phyloP scores from a whole-genome alignment of 1,139 yeast genomes.

The Magnusiomyces clavatus region DNA sequence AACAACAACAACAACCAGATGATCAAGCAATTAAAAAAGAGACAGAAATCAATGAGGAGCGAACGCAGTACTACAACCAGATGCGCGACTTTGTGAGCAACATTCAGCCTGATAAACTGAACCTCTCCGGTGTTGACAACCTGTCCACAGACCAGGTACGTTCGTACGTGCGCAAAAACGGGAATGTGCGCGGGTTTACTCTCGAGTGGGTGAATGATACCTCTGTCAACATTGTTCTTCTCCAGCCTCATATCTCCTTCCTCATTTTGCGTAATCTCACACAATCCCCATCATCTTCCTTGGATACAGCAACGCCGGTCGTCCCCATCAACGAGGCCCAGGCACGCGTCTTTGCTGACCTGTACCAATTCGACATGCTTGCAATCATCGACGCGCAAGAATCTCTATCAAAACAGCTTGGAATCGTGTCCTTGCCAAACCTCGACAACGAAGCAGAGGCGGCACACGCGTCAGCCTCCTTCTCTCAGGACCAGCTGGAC shows the following conservation, averaged over 20 bases:
- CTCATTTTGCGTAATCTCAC: not conserved
- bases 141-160: slow-evolving; percentile 59
- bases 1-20: too few relatives aligned
- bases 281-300: not conserved
- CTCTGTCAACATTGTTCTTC: slow-evolving; percentile 20
- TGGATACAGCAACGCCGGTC: not conserved
- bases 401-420: slow-evolving; percentile 29
- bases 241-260: slow-evolving; percentile 1
- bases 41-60: too few relatives aligned
- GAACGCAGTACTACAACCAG: too few relatives aligned
- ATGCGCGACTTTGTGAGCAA: not conserved
- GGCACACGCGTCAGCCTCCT: not conserved
- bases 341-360: too few relatives aligned
- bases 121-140: slow-evolving; percentile 58
- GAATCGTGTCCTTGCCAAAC: not conserved
- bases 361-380: too few relatives aligned
- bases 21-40: too few relatives aligned
- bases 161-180: slow-evolving; percentile 43
- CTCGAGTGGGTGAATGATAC: slow-evolving; percentile 69
- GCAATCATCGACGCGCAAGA: too few relatives aligned
- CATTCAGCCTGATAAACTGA: slow-evolving; percentile 40
- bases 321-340: not conserved
- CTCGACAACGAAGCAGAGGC: not conserved
- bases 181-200: slow-evolving; percentile 39
- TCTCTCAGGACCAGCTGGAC: not conserved